Evolutionary conservation across 1,139 yeast genomes (phyloP).

Genomic region (Eremothecium cymbalariae): DNA sequence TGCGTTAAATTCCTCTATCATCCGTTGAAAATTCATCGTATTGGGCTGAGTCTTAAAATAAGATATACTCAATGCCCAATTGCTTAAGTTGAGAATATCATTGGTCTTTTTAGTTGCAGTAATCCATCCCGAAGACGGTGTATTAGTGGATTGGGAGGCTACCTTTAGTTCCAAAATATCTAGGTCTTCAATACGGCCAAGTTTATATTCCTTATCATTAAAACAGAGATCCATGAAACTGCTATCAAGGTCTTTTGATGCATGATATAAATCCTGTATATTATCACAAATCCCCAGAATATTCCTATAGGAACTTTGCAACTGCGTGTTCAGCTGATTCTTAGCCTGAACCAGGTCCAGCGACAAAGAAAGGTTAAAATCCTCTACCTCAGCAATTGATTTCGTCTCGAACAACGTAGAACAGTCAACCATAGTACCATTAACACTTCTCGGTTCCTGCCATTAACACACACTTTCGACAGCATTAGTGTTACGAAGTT

Average conservation of each 20-base stretch:
- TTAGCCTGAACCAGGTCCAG: slow-evolving; percentile 14
- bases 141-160: not conserved
- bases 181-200: slow-evolving; percentile 17
- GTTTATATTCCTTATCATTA: slow-evolving; percentile 22
- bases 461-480: no score
- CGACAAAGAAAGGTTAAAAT: slow-evolving; percentile 16
- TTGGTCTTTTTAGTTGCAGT: not conserved
- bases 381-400: slow-evolving; percentile 17
- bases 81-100: slow-evolving; percentile 2
- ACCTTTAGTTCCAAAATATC: slow-evolving; percentile 3
- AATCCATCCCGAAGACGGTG: no score
- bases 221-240: slow-evolving; percentile 28
- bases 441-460: no score
- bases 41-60: slow-evolving; percentile 2
- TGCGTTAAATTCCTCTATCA: slow-evolving; percentile 1
- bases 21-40: not conserved
- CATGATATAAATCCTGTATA: slow-evolving; percentile 14
- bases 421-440: no score
- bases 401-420: slow-evolving; percentile 15
- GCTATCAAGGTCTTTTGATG: slow-evolving; percentile 18
- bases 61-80: slow-evolving; percentile 5
- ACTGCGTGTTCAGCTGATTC: slow-evolving; percentile 16
- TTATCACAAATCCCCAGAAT: slow-evolving; percentile 21
- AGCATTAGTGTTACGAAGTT: no score
- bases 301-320: slow-evolving; percentile 20